A percentile compares a stretch with the other conserved stretches of the same genome.
phyloP scores from a whole-genome alignment of 1,284 basidiomycete species.

The Exobasidium rhododendri region DNA sequence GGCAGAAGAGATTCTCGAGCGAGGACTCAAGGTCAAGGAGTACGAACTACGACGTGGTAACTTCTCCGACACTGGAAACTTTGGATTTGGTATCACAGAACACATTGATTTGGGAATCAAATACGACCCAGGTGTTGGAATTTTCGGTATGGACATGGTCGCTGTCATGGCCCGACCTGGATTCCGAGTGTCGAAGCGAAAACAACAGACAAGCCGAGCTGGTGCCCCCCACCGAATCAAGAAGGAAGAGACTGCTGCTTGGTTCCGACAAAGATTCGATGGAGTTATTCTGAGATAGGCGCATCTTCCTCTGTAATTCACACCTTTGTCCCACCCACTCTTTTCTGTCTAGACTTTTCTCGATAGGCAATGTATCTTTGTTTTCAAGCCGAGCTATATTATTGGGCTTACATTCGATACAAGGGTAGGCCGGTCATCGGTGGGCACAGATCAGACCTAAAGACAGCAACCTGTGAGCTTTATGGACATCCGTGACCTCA shows the following conservation, averaged over 20 bases:
- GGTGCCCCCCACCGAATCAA: slow-evolving; percentile 73
- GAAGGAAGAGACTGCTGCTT: slow-evolving; percentile 70
- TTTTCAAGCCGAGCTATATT: too few species aligned
- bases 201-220: slow-evolving; percentile 80
- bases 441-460: too few species aligned
- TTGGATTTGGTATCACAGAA: slow-evolving; percentile 61
- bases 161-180: slow-evolving; percentile 92
- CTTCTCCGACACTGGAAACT: slow-evolving; percentile 98
- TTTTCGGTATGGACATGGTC: slow-evolving; percentile 55
- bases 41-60: slow-evolving; percentile 87
- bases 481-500: too few species aligned
- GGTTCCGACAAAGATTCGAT: slow-evolving; percentile 87
- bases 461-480: too few species aligned
- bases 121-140: slow-evolving; percentile 54
- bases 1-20: slow-evolving; percentile 97
- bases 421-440: too few species aligned
- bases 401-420: too few species aligned
- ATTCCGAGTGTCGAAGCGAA: slow-evolving; percentile 84
- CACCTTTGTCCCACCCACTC: neutral
- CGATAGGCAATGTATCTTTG: neutral
- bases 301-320: neutral
- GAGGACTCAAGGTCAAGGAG: slow-evolving; percentile 99
- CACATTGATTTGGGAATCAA: slow-evolving; percentile 98
- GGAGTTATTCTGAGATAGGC: slow-evolving; percentile 36
- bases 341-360: neutral